phyloP scores from a whole-genome alignment of 129 eudicot genomes.

The Helianthus annuus region HanXRQr2.0-SUNRISE NC_035438.2:18795609-18796108 shows the following conservation, averaged over 20 bases:
- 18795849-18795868: conserved; percentile 24
- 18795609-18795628: neutral
- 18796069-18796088: conserved; percentile 88
- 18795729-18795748: conserved; percentile 99
- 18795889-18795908: conserved; percentile 97
- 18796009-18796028: conserved; percentile 41
- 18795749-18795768: conserved; percentile 99
- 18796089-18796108: conserved; percentile 84
- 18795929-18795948: conserved; percentile 96
- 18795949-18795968: conserved; percentile 37
- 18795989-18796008: conserved; percentile 2
- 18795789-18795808: conserved; percentile 3
- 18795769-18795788: conserved; percentile 74
- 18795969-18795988: neutral
- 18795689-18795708: conserved; percentile 15
- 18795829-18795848: conserved; percentile 11
- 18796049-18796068: conserved; percentile 84
- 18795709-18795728: conserved; percentile 99
- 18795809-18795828: neutral
- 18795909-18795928: conserved; percentile 97
- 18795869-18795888: conserved; percentile 95
- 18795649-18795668: conserved; percentile 1
- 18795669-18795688: neutral
- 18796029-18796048: conserved; percentile 83
- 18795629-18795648: neutral